These are phyloP conservation scores for Trichomonas tenax DNA, from an alignment of 208 protist genomes.

Conservation along the genomic window DNA sequence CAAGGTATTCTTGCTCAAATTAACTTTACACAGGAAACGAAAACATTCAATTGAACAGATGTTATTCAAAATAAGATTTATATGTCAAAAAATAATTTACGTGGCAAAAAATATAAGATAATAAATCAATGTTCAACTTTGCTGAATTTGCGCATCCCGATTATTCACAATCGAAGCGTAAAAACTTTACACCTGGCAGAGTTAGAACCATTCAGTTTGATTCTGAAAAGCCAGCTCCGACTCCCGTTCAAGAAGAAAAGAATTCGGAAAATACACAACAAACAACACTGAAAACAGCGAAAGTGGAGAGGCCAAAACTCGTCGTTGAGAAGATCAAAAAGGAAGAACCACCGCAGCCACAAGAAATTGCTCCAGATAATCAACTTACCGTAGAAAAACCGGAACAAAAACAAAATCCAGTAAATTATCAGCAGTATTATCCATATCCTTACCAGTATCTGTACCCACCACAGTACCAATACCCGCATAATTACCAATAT, in stretches of 20 bases:
- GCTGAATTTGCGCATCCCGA: not conserved
- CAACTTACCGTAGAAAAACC: not conserved
- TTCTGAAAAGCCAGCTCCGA: not conserved
- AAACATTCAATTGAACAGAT: too few relatives aligned
- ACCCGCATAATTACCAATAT: not conserved
- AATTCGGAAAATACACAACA: not conserved
- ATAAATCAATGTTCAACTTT: not conserved
- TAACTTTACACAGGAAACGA: too few relatives aligned
- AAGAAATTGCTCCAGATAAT: not conserved
- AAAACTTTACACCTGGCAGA: not conserved
- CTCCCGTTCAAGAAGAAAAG: not conserved
- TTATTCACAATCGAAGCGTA: not conserved
- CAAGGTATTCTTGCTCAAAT: too few relatives aligned
- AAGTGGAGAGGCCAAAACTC: not conserved
- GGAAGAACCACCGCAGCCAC: not conserved
- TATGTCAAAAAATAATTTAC: too few relatives aligned
- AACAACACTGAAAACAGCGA: not conserved
- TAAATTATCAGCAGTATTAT: not conserved
- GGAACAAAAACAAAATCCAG: not conserved
- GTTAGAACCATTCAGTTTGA: not conserved
- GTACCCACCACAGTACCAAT: not conserved
- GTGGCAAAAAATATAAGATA: not conserved
- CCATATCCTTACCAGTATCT: not conserved
- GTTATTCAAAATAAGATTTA: too few relatives aligned
- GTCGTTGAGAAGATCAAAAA: not conserved